These are phyloP conservation scores for Adansonia grandidieri DNA, from an alignment of 441 rosid species.

Conservation along the genomic window DNA sequence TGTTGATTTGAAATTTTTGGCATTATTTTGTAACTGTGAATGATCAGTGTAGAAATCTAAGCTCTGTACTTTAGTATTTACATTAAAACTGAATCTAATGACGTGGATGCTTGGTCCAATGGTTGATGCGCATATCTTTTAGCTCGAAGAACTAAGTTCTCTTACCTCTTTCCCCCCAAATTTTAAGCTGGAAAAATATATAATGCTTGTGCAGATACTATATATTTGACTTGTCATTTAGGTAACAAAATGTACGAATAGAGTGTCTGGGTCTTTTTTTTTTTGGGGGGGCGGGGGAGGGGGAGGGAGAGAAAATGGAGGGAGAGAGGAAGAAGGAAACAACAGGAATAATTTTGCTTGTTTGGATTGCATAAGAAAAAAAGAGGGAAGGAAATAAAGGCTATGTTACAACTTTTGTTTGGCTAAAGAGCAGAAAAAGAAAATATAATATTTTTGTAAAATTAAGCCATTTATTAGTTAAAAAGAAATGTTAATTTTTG, in stretches of 20 bases:
- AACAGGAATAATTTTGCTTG: not conserved
- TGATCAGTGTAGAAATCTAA: not conserved
- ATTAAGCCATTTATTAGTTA: not conserved
- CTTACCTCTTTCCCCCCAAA: not conserved
- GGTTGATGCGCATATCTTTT: not conserved
- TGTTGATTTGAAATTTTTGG: not conserved
- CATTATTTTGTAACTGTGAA: not conserved
- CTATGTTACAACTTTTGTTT: not conserved
- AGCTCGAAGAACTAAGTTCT: not conserved
- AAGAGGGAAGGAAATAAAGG: not conserved
- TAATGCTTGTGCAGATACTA: conserved; percentile 8
- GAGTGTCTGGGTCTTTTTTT: not conserved
- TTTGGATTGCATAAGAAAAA: not conserved
- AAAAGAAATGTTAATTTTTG: not conserved
- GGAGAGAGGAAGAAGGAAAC: not conserved
- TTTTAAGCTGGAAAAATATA: not conserved
- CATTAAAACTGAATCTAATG: conserved; percentile 7
- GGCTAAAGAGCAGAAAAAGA: not conserved
- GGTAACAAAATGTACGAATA: not conserved
- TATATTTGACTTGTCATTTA: not conserved
- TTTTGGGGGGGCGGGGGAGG: not conserved
- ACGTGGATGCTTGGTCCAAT: not conserved
- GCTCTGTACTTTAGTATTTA: not conserved
- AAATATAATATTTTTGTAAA: not conserved
- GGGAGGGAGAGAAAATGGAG: not conserved